Base-by-base conservation (phyloP, 2,329 filamentous ascomycete species). In the Fusarium nelsonii region DNA sequence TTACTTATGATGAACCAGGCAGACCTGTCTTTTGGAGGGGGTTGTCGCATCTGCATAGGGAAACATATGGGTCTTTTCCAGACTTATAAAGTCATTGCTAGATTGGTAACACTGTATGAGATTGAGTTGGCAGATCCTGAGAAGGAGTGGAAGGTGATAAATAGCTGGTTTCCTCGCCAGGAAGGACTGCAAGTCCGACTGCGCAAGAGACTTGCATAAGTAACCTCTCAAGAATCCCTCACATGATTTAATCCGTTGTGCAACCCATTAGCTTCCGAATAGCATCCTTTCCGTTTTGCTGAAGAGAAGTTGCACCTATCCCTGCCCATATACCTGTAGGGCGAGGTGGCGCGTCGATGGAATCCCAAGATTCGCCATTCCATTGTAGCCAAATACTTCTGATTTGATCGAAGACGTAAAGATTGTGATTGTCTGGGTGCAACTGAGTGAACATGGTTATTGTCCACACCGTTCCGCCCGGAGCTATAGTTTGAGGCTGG, bases 1-100 rank as follows among this genome's bases (percentile, higher is more conserved):
- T 63, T 77, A 12, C 56, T 66, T 1, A 36, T 51, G 8, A 81
- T 82, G 78, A 79, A 80, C 58, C 69, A 75, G 44, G 58, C 76
- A 2, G 79, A 81, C 63, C 69, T 83, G 30, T 75, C 76, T 1
- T 84, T 84, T 69, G 82, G 82, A 7, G 79, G 74, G 4, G 83
- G 82, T 15, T 78, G 76, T 3, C 75, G 82, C 1, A 72, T 78
- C 11, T 84, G 82, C 49, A 77, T 84, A 34, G 83, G 82, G 5
- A 78, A 76, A 32, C 74, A 83, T 56, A 65, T 84, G 41, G 79
- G 77, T 1, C 71, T 81, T 37, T 67, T 82, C 37, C 79, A 83
- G 65, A 79, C 78, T 4, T 82, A 81, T 64, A 86, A 87, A 71
- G 72, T 85, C 14, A 74, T 85, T 23, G 78, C 81, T 5, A 83